phyloP scores from a whole-genome alignment of 1,139 yeast genomes.

The Pichia norvegensis region DNA sequence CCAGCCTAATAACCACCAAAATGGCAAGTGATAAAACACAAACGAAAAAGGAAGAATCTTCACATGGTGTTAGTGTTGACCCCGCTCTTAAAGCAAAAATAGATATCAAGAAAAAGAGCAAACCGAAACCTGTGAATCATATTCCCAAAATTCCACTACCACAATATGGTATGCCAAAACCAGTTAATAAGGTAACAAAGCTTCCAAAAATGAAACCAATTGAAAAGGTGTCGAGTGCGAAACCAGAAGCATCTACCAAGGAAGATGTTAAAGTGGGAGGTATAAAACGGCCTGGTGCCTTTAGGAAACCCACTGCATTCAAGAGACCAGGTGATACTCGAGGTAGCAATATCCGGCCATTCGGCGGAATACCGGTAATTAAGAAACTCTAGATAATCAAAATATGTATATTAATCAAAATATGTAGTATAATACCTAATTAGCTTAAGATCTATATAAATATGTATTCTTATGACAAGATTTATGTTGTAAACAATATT shows the following conservation, averaged over 20 bases:
- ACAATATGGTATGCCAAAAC: conserved; percentile 14
- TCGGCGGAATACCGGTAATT: conserved; percentile 19
- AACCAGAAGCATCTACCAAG: neutral
- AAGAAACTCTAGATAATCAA: conserved; percentile 6
- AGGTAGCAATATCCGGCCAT: conserved; percentile 15
- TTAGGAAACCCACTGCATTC: conserved; percentile 27
- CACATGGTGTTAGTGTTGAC: neutral
- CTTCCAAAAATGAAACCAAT: conserved; percentile 6
- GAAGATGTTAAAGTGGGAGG: neutral
- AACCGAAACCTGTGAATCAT: neutral
- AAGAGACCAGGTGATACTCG: conserved; percentile 36
- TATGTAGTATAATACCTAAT: neutral
- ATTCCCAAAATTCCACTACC: conserved; percentile 11
- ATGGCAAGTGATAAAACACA: no score
- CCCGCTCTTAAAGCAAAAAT: neutral
- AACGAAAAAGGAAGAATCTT: neutral
- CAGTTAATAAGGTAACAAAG: neutral
- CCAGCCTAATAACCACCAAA: no score
- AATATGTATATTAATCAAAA: neutral
- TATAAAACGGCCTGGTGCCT: conserved; percentile 12
- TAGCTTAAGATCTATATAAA: no score
- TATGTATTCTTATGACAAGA: neutral
- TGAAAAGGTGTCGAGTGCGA: conserved; percentile 5
- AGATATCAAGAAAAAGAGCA: neutral
- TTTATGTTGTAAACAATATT: neutral